These are phyloP conservation scores for Digitaria exilis DNA, from an alignment of 202 grass and related monocot genomes.

Conservation along the genomic window DNA sequence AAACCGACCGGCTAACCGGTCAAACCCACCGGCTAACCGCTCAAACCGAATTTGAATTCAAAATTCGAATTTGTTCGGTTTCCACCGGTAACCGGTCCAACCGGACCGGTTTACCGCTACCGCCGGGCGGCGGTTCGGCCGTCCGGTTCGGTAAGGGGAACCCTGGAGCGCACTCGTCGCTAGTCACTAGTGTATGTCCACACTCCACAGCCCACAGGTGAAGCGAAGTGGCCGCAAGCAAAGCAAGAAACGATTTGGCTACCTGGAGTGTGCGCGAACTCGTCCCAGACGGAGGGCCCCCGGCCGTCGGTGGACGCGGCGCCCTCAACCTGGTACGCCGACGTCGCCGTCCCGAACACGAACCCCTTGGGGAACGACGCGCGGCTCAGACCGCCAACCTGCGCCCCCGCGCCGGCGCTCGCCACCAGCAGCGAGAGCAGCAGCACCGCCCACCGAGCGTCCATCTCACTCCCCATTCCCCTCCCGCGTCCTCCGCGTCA, in stretches of 20 bases:
- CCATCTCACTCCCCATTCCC: no score
- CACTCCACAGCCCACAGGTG: no score
- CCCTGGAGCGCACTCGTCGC: no score
- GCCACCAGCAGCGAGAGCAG: not conserved
- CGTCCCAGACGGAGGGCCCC: slow-evolving; percentile 74
- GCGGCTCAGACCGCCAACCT: slow-evolving; percentile 56
- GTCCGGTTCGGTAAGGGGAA: no score
- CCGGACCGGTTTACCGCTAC: no score
- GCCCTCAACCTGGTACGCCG: slow-evolving; percentile 92
- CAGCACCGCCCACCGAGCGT: slow-evolving; percentile 28
- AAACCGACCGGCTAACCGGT: no score
- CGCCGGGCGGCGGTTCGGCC: no score
- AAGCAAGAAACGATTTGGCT: not conserved
- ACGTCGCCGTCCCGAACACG: slow-evolving; percentile 77
- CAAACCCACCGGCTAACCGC: no score
- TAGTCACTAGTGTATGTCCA: not conserved
- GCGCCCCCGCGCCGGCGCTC: not conserved
- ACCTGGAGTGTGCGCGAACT: slow-evolving; percentile 57
- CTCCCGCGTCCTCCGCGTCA: no score
- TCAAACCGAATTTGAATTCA: no score
- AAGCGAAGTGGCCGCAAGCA: not conserved
- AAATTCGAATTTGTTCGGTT: no score
- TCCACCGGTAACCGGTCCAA: no score
- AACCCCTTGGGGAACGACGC: slow-evolving; percentile 67
- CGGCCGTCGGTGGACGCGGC: slow-evolving; percentile 62